phyloP scores from a whole-genome alignment of 1,139 yeast genomes.

The Magnusiomyces sp. region DNA sequence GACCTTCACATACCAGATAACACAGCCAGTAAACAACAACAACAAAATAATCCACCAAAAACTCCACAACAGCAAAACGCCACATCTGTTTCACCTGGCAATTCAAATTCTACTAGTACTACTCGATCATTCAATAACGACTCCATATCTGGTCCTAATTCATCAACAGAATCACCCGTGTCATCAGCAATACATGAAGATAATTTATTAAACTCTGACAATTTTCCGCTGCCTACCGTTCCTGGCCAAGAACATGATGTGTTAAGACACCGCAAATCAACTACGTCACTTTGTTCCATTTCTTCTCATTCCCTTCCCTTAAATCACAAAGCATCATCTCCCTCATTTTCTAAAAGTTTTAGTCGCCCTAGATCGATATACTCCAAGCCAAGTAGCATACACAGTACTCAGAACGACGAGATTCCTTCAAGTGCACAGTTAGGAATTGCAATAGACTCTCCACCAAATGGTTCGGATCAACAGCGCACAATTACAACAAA shows the following conservation, averaged over 20 bases:
- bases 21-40: no score
- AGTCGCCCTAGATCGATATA: constrained; percentile 3
- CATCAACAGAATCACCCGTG: constrained; percentile 1
- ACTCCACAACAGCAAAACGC: background rate
- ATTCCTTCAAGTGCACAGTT: background rate
- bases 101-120: constrained; percentile 3
- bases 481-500: background rate
- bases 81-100: constrained; percentile 1
- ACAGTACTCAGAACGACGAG: background rate
- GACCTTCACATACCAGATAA: no score
- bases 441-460: constrained; percentile 3
- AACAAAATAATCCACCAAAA: background rate
- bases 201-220: background rate
- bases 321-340: constrained; percentile 3
- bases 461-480: background rate
- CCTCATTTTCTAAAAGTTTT: constrained; percentile 5
- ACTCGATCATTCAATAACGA: constrained; percentile 5
- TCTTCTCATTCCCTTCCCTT: constrained; percentile 2
- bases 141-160: constrained; percentile 2
- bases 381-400: background rate
- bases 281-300: background rate
- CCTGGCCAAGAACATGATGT: constrained; percentile 1
- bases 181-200: constrained; percentile 6
- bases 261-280: constrained; percentile 3
- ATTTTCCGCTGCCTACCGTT: constrained; percentile 2